Percentiles rank a stretch among this genome's conserved stretches.
phyloP scores from a whole-genome alignment of 2,329 filamentous ascomycete species.

The Aureobasidium vineae region DNA sequence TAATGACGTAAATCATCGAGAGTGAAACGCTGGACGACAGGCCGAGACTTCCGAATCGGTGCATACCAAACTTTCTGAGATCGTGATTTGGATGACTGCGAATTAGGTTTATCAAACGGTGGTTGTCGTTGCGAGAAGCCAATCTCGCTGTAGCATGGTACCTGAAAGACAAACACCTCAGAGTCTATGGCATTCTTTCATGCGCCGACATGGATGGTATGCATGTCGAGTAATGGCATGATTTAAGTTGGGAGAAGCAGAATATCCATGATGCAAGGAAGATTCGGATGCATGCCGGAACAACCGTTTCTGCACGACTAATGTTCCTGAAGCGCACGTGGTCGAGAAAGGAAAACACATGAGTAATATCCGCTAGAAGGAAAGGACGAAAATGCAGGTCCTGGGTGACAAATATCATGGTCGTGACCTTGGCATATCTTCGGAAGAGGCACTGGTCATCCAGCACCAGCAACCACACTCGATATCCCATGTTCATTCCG shows the following conservation, averaged over 20 bases:
- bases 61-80: slow-evolving; percentile 2
- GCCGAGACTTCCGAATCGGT: slow-evolving; percentile 9
- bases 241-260: neutral
- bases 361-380: neutral
- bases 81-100: neutral
- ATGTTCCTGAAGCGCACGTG: neutral
- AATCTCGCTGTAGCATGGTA: neutral
- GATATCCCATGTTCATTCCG: neutral
- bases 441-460: neutral
- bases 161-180: neutral
- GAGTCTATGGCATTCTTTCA: too few relatives aligned
- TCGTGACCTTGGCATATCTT: neutral
- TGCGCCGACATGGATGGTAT: neutral
- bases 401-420: slow-evolving; percentile 2
- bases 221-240: neutral
- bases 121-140: neutral
- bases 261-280: neutral
- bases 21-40: slow-evolving; percentile 1
- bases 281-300: neutral
- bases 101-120: neutral
- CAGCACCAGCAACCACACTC: neutral
- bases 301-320: neutral
- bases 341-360: slow-evolving; percentile 2
- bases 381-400: neutral
- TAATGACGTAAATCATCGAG: slow-evolving; percentile 18